phyloP scores from a whole-genome alignment of 2,329 filamentous ascomycete species.

The Xylariaceae sp. region DNA sequence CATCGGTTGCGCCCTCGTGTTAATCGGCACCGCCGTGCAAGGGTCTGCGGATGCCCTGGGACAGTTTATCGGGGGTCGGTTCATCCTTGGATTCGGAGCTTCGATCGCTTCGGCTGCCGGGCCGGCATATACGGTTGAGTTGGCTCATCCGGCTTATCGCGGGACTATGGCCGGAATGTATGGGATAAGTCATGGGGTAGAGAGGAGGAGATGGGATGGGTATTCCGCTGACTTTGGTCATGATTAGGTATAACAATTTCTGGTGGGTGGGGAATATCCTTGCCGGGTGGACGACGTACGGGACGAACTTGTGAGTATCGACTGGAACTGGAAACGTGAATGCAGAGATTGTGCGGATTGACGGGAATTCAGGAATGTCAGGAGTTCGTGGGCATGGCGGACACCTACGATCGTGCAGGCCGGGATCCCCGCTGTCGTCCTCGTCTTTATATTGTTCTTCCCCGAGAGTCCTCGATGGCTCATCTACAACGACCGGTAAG shows the following conservation, averaged over 20 bases:
- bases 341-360: neutral
- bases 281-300: conserved; percentile 47
- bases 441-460: conserved; percentile 34
- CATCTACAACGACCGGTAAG: conserved; percentile 38
- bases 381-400: conserved; percentile 49
- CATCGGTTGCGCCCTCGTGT: conserved; percentile 46
- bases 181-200: conserved; percentile 41
- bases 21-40: conserved; percentile 47
- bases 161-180: conserved; percentile 56
- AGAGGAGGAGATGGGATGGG: neutral
- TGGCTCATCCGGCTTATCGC: conserved; percentile 57
- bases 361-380: conserved; percentile 33
- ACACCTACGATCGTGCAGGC: conserved; percentile 52
- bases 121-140: conserved; percentile 59
- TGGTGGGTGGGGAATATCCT: conserved; percentile 49
- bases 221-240: no score
- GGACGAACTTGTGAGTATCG: conserved; percentile 25
- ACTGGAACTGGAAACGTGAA: neutral
- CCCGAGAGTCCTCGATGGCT: conserved; percentile 35
- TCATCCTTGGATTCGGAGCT: conserved; percentile 53
- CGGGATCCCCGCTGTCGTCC: conserved; percentile 41
- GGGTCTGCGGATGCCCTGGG: conserved; percentile 40
- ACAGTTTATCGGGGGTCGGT: conserved; percentile 52
- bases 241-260: conserved; percentile 32
- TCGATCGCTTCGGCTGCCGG: conserved; percentile 54